Evolutionary conservation across 495 filamentous ascomycete species (phyloP), one percentile per base, ranked within the genome.

Genomic region (Cercophora samala): DNA sequence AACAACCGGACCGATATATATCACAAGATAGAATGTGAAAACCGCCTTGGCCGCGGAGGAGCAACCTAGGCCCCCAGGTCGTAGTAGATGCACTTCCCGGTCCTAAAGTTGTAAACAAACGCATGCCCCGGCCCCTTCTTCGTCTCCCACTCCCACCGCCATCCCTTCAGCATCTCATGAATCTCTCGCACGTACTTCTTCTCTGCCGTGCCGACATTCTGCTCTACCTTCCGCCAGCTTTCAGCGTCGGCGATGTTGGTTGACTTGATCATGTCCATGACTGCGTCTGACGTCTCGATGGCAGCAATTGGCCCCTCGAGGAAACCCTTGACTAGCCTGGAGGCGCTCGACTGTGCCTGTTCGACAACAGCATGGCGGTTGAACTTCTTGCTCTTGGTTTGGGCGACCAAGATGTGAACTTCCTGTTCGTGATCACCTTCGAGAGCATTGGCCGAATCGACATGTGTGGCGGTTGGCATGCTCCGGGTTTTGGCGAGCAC

Each of bases 301-400:
- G 94, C 95, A 9, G 88, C 87, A 70, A 97, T 90, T 1, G 93
- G 93, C 15, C 89, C 90, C 65, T 88, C 86, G 11, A 89, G 76
- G 60, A 90, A 90, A 18, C 83, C 81, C 68, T 89, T 85, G 55
- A 90, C 80, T 60, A 90, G 79, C 72, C 86, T 83, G 8, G 85
- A 83, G 4, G 89, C 86, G 61, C 83, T 84, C 29, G 81, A 72
- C 67, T 92, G 85, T 46, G 92, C 91, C 59, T 91, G 89, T 72
- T 96, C 92, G 24, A 97, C 89, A 46, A 98, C 91, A 29, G 88
- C 88, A 64, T 86, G 86, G 37, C 94, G 88, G 74, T 96, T 97
- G 53, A 89, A 88, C 79, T 97, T 99, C 77, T 97, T 97, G 74
- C 87, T 90, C 70, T 90, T 88, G 29, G 91, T 92, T 61, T 90